Evolutionary conservation across 2,329 filamentous ascomycete species (phyloP).

Genomic region (Exserohilum rostratum): DNA sequence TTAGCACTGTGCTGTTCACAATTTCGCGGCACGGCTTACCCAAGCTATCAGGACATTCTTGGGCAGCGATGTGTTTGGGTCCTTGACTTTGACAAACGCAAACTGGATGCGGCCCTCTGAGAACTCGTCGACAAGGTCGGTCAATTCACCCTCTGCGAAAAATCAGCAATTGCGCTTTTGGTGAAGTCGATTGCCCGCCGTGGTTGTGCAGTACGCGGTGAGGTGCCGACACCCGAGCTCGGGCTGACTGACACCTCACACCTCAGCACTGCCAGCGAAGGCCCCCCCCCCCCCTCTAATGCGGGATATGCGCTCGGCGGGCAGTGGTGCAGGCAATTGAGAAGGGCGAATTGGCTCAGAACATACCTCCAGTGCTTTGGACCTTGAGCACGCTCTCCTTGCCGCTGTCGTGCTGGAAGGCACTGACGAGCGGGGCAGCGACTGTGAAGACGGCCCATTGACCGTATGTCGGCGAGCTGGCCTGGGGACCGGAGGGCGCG

Average conservation of each 20-base stretch:
- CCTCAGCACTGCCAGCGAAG: slow-evolving; percentile 1
- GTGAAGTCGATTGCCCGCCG: neutral
- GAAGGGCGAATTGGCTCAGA: neutral
- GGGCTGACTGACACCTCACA: slow-evolving; percentile 21
- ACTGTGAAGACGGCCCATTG: slow-evolving; percentile 97
- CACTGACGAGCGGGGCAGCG: slow-evolving; percentile 87
- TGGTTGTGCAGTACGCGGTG: neutral
- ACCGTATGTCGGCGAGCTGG: slow-evolving; percentile 78
- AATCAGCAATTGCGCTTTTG: slow-evolving; percentile 29
- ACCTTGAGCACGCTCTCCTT: slow-evolving; percentile 98
- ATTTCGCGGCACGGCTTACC: slow-evolving; percentile 52
- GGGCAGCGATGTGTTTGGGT: slow-evolving; percentile 85
- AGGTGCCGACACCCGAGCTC: slow-evolving; percentile 17
- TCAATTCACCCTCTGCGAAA: slow-evolving; percentile 79
- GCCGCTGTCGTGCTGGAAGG: slow-evolving; percentile 81
- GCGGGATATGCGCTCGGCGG: neutral
- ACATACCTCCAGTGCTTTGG: slow-evolving; percentile 81
- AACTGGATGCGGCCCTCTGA: slow-evolving; percentile 97
- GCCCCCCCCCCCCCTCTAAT: no score
- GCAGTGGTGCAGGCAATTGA: slow-evolving; percentile 7
- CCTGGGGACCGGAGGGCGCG: slow-evolving; percentile 61
- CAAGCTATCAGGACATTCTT: slow-evolving; percentile 95
- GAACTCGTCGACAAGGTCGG: slow-evolving; percentile 92
- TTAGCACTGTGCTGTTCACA: slow-evolving; percentile 15
- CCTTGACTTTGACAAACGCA: slow-evolving; percentile 94